Evolutionary conservation across 73 alveolate genomes (phyloP).

Genomic region (Durusdinium trenchii): DNA sequence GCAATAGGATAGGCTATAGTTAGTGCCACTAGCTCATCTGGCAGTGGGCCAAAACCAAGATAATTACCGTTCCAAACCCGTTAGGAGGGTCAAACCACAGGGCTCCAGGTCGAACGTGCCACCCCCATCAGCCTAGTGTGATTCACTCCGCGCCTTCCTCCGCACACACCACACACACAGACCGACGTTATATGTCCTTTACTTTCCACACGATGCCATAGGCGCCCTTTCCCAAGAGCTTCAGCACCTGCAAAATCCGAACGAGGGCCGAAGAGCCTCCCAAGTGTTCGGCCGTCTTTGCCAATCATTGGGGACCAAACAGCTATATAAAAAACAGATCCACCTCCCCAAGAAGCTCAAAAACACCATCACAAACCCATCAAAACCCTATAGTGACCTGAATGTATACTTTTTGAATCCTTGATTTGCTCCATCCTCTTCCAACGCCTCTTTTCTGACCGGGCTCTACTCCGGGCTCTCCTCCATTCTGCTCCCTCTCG

Average conservation of each 20-base stretch:
- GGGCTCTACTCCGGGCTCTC: no score
- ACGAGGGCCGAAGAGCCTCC: not conserved
- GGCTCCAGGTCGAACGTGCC: no score
- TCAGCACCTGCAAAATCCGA: not conserved
- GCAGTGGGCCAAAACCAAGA: not conserved
- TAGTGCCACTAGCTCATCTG: not conserved
- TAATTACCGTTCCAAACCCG: not conserved
- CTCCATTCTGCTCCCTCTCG: no score
- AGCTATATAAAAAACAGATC: no score
- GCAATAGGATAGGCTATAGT: not conserved
- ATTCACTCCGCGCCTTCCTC: not conserved
- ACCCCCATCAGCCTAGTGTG: no score
- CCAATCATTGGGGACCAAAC: not conserved
- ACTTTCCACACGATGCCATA: constrained; percentile 89
- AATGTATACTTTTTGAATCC: no score
- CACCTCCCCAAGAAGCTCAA: no score
- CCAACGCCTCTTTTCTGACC: no score
- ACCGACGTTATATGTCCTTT: constrained; percentile 93
- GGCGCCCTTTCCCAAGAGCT: constrained; percentile 66
- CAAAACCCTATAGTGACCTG: no score
- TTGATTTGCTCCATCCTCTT: no score
- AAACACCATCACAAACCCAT: no score
- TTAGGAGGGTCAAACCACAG: no score
- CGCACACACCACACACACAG: not conserved
- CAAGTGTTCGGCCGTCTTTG: not conserved